These are phyloP conservation scores for Yamadazyma nakazawae DNA, from an alignment of 805 yeast genomes.

Conservation along the genomic window DNA sequence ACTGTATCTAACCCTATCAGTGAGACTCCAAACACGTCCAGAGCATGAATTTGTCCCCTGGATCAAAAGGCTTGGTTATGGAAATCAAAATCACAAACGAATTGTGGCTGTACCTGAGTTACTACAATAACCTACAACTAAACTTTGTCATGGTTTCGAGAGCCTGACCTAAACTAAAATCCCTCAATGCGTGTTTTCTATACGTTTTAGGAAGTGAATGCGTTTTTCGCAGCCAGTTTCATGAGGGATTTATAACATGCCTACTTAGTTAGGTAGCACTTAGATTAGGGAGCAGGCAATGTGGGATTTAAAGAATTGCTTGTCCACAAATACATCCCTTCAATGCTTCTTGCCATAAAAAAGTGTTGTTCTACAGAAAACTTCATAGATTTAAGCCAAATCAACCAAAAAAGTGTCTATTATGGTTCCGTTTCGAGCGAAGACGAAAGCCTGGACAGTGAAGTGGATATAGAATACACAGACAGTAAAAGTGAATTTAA, in stretches of 20 bases:
- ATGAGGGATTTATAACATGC: constrained; percentile 4
- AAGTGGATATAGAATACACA: neutral
- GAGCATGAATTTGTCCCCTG: too few species aligned
- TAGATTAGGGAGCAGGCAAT: too few species aligned
- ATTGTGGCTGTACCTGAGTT: neutral
- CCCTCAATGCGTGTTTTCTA: constrained; percentile 1
- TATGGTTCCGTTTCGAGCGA: constrained; percentile 51
- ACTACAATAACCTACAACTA: too few species aligned
- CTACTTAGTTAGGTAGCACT: neutral
- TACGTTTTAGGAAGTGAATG: constrained; percentile 1
- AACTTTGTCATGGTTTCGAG: neutral
- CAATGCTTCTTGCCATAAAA: neutral
- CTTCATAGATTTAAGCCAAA: neutral
- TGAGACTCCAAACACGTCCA: too few species aligned
- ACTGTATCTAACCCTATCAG: too few species aligned
- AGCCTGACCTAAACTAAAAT: neutral
- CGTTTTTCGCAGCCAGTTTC: constrained; percentile 8
- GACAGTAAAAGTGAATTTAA: neutral
- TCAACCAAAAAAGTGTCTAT: constrained; percentile 45
- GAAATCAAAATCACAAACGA: too few species aligned
- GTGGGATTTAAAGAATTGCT: neutral
- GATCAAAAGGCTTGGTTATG: too few species aligned
- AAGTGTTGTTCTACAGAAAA: neutral
- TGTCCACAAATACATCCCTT: neutral
- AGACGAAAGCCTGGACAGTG: constrained; percentile 15